Base-by-base conservation (phyloP, 495 filamentous ascomycete species). In the Lophiostoma macrostomum region DNA sequence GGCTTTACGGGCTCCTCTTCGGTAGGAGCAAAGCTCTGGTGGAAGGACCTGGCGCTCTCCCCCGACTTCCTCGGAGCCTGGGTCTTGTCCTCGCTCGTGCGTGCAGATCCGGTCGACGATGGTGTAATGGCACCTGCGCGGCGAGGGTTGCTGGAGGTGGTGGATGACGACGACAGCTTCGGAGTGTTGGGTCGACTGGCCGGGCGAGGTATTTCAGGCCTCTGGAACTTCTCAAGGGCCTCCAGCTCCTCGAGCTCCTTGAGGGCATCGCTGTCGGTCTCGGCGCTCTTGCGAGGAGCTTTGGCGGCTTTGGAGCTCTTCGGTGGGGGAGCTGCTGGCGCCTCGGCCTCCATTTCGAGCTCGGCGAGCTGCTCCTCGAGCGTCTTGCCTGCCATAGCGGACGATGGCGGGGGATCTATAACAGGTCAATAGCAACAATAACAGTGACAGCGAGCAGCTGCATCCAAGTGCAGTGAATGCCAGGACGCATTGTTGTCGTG, bases 131-230 rank as follows among this genome's bases (percentile, higher is more conserved):
- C 72, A 35, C 79, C 76, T 31, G 78, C 73, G 45, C 83, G 86
- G 24, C 79, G 76, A 7, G 80, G 80, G 16, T 74, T 71, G 43
- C 74, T 76, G 35, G 72, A 69, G 18, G 75, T 73, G 53, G 80
- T 76, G 44, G 73, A 71, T 10, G 83, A 78, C 29, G 83, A 84
- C 42, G 87, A 67, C 34, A 88, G 82, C 29, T 61, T 61, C 19
- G 93, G 93, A 0, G 93, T 98, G 53, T 87, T 84, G 4, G 91
- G 85, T 29, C 91, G 82, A 46, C 83, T 85, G 46, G 74, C 66
- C 27, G 83, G 78, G 23, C 64, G 53, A 24, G 50, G 38, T 14
- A 44, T 18, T 24, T 63, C 60, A 13, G 53, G 53, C 4, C 49
- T 35, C 38, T 63, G 54, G 37, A 58, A 58, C 83, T 82, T 50